Evolutionary conservation across 2,329 filamentous ascomycete species (phyloP).

Genomic region (Lizonia empirigonia): DNA sequence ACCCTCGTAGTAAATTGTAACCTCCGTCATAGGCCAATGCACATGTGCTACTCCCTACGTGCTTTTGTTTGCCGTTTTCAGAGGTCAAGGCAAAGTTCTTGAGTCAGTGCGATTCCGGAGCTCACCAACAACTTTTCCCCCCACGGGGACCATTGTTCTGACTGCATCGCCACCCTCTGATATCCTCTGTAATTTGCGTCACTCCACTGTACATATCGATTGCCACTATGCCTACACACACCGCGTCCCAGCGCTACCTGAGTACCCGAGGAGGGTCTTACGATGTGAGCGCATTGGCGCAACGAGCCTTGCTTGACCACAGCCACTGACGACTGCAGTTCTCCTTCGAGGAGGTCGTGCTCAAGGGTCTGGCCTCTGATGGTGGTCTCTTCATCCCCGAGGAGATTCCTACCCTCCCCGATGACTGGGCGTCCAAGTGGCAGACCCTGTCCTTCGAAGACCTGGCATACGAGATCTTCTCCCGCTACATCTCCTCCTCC

Average conservation of each 20-base stretch:
- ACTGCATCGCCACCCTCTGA: slow-evolving; percentile 12
- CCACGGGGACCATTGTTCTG: slow-evolving; percentile 28
- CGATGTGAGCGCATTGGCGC: slow-evolving; percentile 54
- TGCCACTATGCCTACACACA: slow-evolving; percentile 52
- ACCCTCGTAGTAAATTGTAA: background rate
- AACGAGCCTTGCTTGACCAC: slow-evolving; percentile 3
- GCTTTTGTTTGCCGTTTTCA: slow-evolving; percentile 11
- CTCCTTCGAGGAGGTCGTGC: slow-evolving; percentile 87
- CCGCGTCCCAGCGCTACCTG: slow-evolving; percentile 65
- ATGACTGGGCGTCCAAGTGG: slow-evolving; percentile 73
- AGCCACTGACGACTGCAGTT: slow-evolving; percentile 59
- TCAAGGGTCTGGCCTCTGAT: slow-evolving; percentile 86
- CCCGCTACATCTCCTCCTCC: slow-evolving; percentile 79
- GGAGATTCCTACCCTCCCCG: slow-evolving; percentile 70
- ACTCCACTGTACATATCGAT: slow-evolving; percentile 1
- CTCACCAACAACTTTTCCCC: slow-evolving; percentile 31
- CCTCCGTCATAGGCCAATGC: background rate
- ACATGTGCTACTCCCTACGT: background rate
- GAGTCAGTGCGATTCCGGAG: slow-evolving; percentile 40
- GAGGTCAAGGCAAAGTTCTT: slow-evolving; percentile 21
- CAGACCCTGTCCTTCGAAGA: slow-evolving; percentile 78
- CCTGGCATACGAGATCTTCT: slow-evolving; percentile 82
- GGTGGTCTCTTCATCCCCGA: slow-evolving; percentile 91
- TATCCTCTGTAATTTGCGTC: slow-evolving; percentile 2
- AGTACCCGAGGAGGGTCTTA: slow-evolving; percentile 68